Percentiles rank a stretch among this genome's conserved stretches.
These are phyloP conservation scores for Tylopilus cervinicoccineus DNA, from an alignment of 768 basidiomycete species.

Conservation along the genomic window DNA sequence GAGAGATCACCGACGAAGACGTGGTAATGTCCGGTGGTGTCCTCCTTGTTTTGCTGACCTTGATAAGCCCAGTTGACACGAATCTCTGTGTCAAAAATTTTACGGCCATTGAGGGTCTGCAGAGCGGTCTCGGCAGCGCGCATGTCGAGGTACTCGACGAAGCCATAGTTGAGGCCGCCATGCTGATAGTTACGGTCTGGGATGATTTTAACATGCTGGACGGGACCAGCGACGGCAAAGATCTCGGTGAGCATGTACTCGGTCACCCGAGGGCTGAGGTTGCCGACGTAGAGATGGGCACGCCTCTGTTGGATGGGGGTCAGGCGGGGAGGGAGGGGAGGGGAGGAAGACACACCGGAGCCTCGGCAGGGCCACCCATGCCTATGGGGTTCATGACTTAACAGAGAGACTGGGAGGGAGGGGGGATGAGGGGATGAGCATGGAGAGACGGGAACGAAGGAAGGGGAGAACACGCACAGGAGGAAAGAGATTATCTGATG, in stretches of 20 bases:
- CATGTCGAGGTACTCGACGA: conserved; percentile 99
- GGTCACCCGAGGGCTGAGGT: conserved; percentile 94
- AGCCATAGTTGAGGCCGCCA: conserved; percentile 98
- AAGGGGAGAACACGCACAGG: conserved; percentile 24
- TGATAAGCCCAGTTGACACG: conserved; percentile 99
- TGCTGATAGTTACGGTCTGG: conserved; percentile 99
- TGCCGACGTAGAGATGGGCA: conserved; percentile 98
- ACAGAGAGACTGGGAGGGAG: conserved; percentile 36
- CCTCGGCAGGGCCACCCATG: conserved; percentile 68
- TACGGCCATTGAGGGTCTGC: conserved; percentile 96
- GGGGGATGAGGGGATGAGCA: conserved; percentile 19
- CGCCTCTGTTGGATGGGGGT: conserved; percentile 53
- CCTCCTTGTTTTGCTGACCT: conserved; percentile 97
- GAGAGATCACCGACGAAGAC: conserved; percentile 99
- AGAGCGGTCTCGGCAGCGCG: conserved; percentile 98
- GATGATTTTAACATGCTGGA: conserved; percentile 99
- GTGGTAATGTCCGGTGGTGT: conserved; percentile 95
- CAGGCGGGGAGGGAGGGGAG: not conserved
- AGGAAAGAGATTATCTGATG: conserved; percentile 40
- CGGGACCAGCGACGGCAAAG: conserved; percentile 93
- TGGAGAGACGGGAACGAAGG: not conserved
- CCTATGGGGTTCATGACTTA: conserved; percentile 72
- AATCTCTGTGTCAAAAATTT: conserved; percentile 99
- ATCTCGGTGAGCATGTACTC: conserved; percentile 99
- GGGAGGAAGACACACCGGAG: conserved; percentile 53